Percentiles rank a stretch among this genome's conserved stretches.
Evolutionary conservation across 169 alveolate genomes (phyloP).

Genomic region (Cryptosporidium ryanae): DNA sequence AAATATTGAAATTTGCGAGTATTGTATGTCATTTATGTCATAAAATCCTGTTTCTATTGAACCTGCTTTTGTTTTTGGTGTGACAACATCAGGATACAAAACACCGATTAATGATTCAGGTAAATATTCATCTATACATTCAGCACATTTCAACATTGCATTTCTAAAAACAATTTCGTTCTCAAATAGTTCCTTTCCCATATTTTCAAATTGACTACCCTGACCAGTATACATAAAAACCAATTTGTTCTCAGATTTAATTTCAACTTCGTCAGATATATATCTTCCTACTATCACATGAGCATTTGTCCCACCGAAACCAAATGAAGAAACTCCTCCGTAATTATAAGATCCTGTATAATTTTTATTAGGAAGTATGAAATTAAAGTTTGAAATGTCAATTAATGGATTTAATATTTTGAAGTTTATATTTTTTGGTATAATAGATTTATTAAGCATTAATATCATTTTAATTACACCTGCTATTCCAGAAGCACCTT

Average conservation of each 20-base stretch:
- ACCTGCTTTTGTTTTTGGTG: constrained; percentile 71
- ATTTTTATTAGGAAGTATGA: constrained; percentile 74
- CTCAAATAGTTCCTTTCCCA: constrained; percentile 56
- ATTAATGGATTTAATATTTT: constrained; percentile 48
- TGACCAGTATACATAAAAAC: constrained; percentile 71
- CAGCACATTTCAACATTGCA: constrained; percentile 43
- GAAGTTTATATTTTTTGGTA: constrained; percentile 52
- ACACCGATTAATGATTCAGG: constrained; percentile 46
- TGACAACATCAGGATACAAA: constrained; percentile 38
- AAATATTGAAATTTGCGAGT: constrained; percentile 74
- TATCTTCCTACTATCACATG: constrained; percentile 33
- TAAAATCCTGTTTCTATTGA: constrained; percentile 20
- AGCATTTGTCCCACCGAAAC: constrained; percentile 73
- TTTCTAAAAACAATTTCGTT: constrained; percentile 62
- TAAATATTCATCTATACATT: constrained; percentile 30
- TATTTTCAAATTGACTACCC: constrained; percentile 59
- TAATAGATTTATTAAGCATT: constrained; percentile 19
- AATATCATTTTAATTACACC: constrained; percentile 57
- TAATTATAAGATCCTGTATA: background rate
- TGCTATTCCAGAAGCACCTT: constrained; percentile 75
- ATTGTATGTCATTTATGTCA: constrained; percentile 25
- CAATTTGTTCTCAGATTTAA: background rate
- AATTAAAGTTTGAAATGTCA: constrained; percentile 78
- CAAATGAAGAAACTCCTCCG: constrained; percentile 73
- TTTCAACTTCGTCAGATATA: background rate